A percentile compares a stretch with the other conserved stretches of the same genome.
Conservation (phyloP, 202 grass and related monocot genomes). For the Schoenoplectus triqueter region DNA sequence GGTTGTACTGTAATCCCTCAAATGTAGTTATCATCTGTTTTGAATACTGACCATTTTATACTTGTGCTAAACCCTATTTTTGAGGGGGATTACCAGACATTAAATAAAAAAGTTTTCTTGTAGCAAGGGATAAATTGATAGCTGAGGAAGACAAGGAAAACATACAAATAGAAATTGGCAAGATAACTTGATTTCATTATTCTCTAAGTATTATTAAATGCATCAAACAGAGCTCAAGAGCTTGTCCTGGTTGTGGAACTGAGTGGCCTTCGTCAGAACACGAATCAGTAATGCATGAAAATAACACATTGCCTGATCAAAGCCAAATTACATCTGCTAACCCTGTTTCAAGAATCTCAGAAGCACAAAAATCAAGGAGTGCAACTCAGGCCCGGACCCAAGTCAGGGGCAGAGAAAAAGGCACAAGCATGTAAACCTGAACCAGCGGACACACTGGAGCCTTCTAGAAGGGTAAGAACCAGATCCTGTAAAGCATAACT, state of each 20-base stretch:
- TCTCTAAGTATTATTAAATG: constrained; percentile 32
- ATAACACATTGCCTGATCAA: constrained; percentile 44
- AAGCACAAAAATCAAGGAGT: not conserved
- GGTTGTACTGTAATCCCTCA: constrained; percentile 17
- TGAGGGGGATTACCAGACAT: constrained; percentile 6
- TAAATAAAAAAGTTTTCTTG: not conserved
- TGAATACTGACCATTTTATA: not conserved
- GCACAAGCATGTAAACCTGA: constrained; percentile 29
- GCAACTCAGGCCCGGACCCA: not conserved
- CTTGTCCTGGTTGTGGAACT: constrained; percentile 61
- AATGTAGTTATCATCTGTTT: not conserved
- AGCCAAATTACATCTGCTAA: constrained; percentile 37
- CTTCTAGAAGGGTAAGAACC: constrained; percentile 26
- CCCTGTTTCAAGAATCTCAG: constrained; percentile 31
- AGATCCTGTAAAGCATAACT: constrained; percentile 15
- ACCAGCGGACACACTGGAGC: not conserved
- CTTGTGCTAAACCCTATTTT: not conserved
- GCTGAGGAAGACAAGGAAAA: not conserved
- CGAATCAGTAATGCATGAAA: constrained; percentile 41
- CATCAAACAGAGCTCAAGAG: constrained; percentile 56
- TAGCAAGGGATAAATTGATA: not conserved
- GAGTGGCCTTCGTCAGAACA: constrained; percentile 65
- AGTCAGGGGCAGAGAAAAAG: constrained; percentile 35
- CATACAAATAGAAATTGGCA: not conserved
- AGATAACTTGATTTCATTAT: not conserved